Conservation (phyloP, 306 rosid genomes). For the Lupinus albus region DNA sequence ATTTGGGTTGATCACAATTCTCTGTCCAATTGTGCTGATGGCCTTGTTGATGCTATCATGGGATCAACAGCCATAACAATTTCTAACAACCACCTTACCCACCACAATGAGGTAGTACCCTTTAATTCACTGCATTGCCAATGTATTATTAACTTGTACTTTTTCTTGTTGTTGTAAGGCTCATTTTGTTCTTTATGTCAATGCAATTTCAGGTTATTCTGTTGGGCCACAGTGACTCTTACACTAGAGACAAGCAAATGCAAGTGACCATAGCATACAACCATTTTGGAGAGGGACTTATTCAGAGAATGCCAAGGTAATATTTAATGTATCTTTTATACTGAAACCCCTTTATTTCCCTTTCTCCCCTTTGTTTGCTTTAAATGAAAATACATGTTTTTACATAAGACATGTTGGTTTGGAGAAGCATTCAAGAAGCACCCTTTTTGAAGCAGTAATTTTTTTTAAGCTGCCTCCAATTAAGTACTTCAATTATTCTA, state of each 20-base stretch:
- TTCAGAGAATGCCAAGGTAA: constrained; percentile 99
- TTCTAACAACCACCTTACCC: constrained; percentile 95
- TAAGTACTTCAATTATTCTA: constrained; percentile 33
- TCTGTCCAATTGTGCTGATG: constrained; percentile 92
- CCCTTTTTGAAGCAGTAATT: constrained; percentile 37
- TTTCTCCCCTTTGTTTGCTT: constrained; percentile 10
- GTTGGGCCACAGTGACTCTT: constrained; percentile 94
- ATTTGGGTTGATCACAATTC: constrained; percentile 97
- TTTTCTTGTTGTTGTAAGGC: not conserved
- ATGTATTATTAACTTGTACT: not conserved
- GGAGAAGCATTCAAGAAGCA: constrained; percentile 34
- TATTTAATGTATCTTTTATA: constrained; percentile 32
- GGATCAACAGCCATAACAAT: constrained; percentile 94
- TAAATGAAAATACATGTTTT: constrained; percentile 34
- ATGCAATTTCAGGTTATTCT: constrained; percentile 78
- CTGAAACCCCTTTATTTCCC: constrained; percentile 27
- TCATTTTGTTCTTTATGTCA: constrained; percentile 26
- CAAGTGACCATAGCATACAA: constrained; percentile 98
- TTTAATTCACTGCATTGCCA: constrained; percentile 20
- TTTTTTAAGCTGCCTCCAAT: constrained; percentile 28
- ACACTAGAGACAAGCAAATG: constrained; percentile 89
- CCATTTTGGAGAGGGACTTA: constrained; percentile 98
- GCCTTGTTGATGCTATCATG: constrained; percentile 95
- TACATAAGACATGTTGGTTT: constrained; percentile 33
- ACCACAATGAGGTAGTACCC: constrained; percentile 94